Percentiles rank a stretch among this genome's conserved stretches.
phyloP scores from a whole-genome alignment of 352 stramenopile genomes.

The Phytophthora brassicae region DNA sequence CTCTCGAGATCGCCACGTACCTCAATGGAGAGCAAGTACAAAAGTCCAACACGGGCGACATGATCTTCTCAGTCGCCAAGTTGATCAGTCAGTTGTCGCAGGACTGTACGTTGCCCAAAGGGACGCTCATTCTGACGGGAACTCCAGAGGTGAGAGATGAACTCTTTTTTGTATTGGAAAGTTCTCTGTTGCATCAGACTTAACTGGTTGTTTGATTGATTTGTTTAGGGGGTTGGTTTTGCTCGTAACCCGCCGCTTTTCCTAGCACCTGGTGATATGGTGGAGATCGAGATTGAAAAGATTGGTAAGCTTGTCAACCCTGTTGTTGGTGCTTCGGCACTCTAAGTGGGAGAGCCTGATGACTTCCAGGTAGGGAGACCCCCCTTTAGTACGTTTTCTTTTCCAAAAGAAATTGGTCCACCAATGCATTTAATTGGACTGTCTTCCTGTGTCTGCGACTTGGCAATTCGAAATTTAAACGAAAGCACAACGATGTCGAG shows the following conservation, averaged over 20 bases:
- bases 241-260: constrained; percentile 86
- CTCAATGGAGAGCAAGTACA: constrained; percentile 87
- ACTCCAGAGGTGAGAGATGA: constrained; percentile 79
- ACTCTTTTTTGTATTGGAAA: background rate
- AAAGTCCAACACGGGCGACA: constrained; percentile 87
- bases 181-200: background rate
- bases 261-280: constrained; percentile 84
- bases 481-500: constrained; percentile 5
- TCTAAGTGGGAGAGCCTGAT: constrained; percentile 28
- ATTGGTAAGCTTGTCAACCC: constrained; percentile 90
- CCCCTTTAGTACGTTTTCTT: too few species aligned
- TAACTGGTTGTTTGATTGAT: constrained; percentile 5
- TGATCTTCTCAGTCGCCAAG: constrained; percentile 90
- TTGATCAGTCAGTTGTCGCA: constrained; percentile 90
- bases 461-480: constrained; percentile 15
- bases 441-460: too few species aligned
- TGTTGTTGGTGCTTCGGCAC: constrained; percentile 66
- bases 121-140: constrained; percentile 89
- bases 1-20: constrained; percentile 72
- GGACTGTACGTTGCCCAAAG: constrained; percentile 85
- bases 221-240: constrained; percentile 77
- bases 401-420: too few species aligned
- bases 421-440: too few species aligned
- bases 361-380: too few species aligned
- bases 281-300: constrained; percentile 90